Base-by-base conservation (phyloP, 345 rosid species). In the Streptanthus diversifolius region DNA sequence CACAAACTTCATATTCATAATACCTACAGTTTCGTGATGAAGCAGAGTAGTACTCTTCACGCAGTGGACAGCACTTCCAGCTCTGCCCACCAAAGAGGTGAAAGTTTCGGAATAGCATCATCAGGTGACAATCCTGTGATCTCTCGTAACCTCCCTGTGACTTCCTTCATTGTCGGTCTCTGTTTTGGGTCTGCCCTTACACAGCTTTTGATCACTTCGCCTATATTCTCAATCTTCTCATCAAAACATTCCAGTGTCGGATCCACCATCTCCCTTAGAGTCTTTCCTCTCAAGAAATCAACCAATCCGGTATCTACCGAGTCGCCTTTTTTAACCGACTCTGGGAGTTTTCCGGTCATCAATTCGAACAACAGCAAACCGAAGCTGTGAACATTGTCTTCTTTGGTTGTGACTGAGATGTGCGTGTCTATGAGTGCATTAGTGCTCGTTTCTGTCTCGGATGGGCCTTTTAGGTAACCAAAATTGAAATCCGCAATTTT, bases 21-120 rank as follows among this genome's bases (percentile, higher is more conserved):
- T 64, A 77, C 80, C 70, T 77, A 77, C 76, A 77, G 54, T 10
- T 77, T 43, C 53, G 3, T 30, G 15, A 36, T 19, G 63, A 57
- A 47, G 68, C 43, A 41, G 19, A 37, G 40, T 56, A 35, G 41
- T 64, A 14, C 39, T 48, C 61, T 37, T 76, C 71, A 70, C 66
- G 71, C 90, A 5, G 82, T 63, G 1, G 98, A 87, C 85, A 87
- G 19, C 67, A 95, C 88, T 78, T 95, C 99, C 63, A 95, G 93
- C 68, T 95, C 97, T 68, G 99, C 99, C 98, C 99, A 91, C 99
- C 98, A 91, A 8, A 91, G 90, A 11, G 71, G 27, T 45, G 98
- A 96, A 61, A 89, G 88, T 80, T 88, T 90, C 27, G 98, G 98
- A 0, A 82, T 83, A 25, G 92, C 88, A 30, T 77, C 86, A 41